Conservation (phyloP, 805 yeast genomes). For the Yarrowia osloensis region DNA sequence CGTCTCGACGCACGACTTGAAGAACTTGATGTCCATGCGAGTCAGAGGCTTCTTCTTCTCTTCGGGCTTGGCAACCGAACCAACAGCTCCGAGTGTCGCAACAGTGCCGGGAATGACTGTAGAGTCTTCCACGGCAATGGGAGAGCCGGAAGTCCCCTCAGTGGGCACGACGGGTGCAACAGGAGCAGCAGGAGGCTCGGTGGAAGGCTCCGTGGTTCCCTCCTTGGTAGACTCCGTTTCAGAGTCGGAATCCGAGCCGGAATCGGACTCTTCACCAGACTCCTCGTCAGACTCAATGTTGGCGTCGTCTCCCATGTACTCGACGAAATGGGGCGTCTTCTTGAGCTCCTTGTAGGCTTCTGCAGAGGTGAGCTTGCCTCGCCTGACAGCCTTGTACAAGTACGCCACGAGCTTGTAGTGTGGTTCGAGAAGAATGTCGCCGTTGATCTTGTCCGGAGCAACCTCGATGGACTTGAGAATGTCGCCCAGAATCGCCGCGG, state of each 20-base stretch:
- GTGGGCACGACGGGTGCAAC: neutral
- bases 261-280: neutral
- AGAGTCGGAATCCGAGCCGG: neutral
- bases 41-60: neutral
- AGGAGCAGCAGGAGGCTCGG: neutral
- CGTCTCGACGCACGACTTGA: slow-evolving; percentile 47
- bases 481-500: slow-evolving; percentile 46
- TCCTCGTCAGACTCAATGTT: neutral
- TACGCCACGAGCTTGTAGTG: slow-evolving; percentile 65
- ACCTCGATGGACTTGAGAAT: slow-evolving; percentile 43
- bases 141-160: neutral
- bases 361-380: slow-evolving; percentile 42
- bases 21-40: slow-evolving; percentile 32
- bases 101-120: neutral
- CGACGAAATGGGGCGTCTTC: slow-evolving; percentile 43
- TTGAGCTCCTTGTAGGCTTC: slow-evolving; percentile 49
- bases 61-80: neutral
- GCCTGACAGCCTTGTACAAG: slow-evolving; percentile 56
- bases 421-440: slow-evolving; percentile 72
- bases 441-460: slow-evolving; percentile 37
- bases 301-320: slow-evolving; percentile 34
- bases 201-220: neutral
- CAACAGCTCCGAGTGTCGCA: neutral
- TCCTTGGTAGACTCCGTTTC: neutral
- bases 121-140: neutral